Conservation (phyloP, 1,284 basidiomycete genomes). For the Trichosporon sp. region DNA sequence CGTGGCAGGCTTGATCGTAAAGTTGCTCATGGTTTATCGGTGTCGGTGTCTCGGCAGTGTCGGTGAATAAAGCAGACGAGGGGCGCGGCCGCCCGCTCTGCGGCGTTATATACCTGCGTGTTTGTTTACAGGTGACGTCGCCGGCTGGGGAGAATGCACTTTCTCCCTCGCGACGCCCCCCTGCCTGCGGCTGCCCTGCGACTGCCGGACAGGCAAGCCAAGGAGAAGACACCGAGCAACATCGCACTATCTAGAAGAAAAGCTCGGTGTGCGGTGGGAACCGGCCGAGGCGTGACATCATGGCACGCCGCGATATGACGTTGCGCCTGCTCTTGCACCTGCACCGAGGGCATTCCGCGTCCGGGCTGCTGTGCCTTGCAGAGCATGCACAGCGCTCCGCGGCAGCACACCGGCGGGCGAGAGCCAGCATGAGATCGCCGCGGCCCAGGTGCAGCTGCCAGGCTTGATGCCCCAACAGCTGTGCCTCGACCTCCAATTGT, state of each 20-base stretch:
- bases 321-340: background rate
- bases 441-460: too few relatives aligned
- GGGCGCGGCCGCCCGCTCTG: background rate
- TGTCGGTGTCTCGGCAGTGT: background rate
- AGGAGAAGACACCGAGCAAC: background rate
- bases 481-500: too few relatives aligned
- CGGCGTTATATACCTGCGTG: background rate
- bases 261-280: background rate
- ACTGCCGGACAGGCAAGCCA: background rate
- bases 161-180: too few relatives aligned
- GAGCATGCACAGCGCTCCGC: too few relatives aligned
- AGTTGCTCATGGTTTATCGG: background rate
- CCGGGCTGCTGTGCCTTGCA: background rate
- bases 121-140: slow-evolving; percentile 5
- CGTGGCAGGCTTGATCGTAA: slow-evolving; percentile 1
- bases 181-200: too few relatives aligned
- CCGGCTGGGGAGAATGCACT: background rate
- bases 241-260: background rate
- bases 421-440: too few relatives aligned
- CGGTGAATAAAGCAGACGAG: background rate
- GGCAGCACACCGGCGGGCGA: too few relatives aligned
- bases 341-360: background rate
- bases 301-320: background rate
- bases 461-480: background rate
- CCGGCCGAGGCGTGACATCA: background rate